A percentile compares a stretch with the other conserved stretches of the same genome.
Evolutionary conservation across 2,329 filamentous ascomycete species (phyloP).

Genomic region (Xylaria sp.): DNA sequence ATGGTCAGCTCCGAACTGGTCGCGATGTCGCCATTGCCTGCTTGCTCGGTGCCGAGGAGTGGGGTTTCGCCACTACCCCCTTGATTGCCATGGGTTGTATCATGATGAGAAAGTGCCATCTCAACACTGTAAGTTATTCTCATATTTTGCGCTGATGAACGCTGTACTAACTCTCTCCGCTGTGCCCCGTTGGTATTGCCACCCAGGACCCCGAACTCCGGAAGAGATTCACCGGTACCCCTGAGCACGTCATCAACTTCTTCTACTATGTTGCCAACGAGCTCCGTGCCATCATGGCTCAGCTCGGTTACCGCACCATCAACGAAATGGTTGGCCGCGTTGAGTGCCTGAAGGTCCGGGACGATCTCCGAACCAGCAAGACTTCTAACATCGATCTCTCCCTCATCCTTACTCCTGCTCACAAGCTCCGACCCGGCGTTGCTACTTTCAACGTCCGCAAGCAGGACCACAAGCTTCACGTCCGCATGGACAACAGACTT

Average conservation of each 20-base stretch:
- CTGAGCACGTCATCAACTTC: conserved; percentile 97
- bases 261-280: conserved; percentile 98
- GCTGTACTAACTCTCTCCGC: conserved; percentile 47
- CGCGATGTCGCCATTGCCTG: conserved; percentile 92
- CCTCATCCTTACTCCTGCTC: conserved; percentile 89
- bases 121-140: conserved; percentile 13
- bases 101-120: conserved; percentile 77
- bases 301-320: conserved; percentile 87
- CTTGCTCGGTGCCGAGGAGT: conserved; percentile 94
- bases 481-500: conserved; percentile 92
- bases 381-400: conserved; percentile 90
- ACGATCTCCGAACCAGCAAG: conserved; percentile 83
- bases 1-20: conserved; percentile 88
- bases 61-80: conserved; percentile 91
- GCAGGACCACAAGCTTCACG: conserved; percentile 91
- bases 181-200: conserved; percentile 86
- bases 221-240: conserved; percentile 88
- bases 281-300: conserved; percentile 93
- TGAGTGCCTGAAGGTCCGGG: conserved; percentile 77
- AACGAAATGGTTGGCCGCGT: conserved; percentile 97
- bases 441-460: conserved; percentile 97
- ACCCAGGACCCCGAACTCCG: conserved; percentile 92
- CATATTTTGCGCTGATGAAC: background rate
- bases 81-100: conserved; percentile 96
- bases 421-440: conserved; percentile 88